Evolutionary conservation across 768 basidiomycete species (phyloP).

Genomic region (Tephrocybe sp.): DNA sequence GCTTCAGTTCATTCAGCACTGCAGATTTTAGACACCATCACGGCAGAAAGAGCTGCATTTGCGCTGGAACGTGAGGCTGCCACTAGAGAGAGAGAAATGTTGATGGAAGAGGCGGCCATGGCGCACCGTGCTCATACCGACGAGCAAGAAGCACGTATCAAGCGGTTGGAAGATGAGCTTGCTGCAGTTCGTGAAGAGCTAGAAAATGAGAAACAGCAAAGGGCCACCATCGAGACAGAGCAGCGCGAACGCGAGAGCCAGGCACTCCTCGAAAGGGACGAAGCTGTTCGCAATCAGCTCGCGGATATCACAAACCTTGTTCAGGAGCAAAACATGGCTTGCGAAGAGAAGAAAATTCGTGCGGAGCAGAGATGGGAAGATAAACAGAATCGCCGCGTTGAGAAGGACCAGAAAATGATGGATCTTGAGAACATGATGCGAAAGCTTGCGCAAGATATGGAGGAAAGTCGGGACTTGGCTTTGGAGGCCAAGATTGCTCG

Average conservation of each 20-base stretch:
- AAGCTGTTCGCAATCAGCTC: slow-evolving; percentile 59
- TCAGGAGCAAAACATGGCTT: slow-evolving; percentile 62
- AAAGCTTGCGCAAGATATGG: slow-evolving; percentile 56
- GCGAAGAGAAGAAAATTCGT: slow-evolving; percentile 56
- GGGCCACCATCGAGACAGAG: slow-evolving; percentile 60
- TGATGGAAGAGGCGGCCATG: slow-evolving; percentile 48
- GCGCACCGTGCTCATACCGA: slow-evolving; percentile 46
- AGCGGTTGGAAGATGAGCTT: slow-evolving; percentile 63
- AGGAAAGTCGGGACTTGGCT: slow-evolving; percentile 46
- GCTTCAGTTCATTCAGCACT: slow-evolving; percentile 32
- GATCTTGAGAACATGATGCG: slow-evolving; percentile 63
- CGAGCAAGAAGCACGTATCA: slow-evolving; percentile 56
- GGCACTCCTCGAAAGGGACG: slow-evolving; percentile 60
- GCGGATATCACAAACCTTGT: slow-evolving; percentile 72
- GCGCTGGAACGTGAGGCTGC: slow-evolving; percentile 53
- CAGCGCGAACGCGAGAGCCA: slow-evolving; percentile 58
- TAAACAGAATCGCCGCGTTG: slow-evolving; percentile 55
- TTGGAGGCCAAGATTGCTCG: slow-evolving; percentile 55
- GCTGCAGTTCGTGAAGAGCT: slow-evolving; percentile 56
- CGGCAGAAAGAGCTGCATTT: slow-evolving; percentile 59
- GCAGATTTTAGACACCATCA: slow-evolving; percentile 56
- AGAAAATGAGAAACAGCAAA: slow-evolving; percentile 59
- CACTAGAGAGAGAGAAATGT: slow-evolving; percentile 52
- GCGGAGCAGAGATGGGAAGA: slow-evolving; percentile 65
- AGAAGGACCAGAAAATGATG: slow-evolving; percentile 57